A percentile compares a stretch with the other conserved stretches of the same genome.
These are phyloP conservation scores for Heimioporus sp. DNA, from an alignment of 768 basidiomycete genomes.

Conservation along the genomic window DNA sequence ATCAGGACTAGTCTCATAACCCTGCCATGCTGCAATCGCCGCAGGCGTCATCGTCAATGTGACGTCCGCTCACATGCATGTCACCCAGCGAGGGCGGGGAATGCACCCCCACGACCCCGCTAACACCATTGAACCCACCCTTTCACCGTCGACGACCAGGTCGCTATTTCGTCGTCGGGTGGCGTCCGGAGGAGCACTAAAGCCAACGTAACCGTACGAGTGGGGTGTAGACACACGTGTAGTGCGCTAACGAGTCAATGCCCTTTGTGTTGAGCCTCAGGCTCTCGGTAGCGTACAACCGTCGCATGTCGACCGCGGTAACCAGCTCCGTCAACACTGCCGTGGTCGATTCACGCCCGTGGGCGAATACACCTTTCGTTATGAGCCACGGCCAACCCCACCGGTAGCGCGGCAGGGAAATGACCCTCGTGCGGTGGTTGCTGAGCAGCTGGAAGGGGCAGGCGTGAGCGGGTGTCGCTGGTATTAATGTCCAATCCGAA, in stretches of 20 bases:
- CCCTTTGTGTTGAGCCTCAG: slow-evolving; percentile 11
- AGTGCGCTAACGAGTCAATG: slow-evolving; percentile 19
- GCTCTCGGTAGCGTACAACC: slow-evolving; percentile 8
- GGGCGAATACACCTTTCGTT: slow-evolving; percentile 30
- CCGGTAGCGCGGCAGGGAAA: slow-evolving; percentile 32
- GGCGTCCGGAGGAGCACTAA: slow-evolving; percentile 18
- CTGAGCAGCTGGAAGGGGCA: slow-evolving; percentile 25
- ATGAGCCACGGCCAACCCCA: slow-evolving; percentile 22
- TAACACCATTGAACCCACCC: slow-evolving; percentile 28
- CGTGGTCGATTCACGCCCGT: slow-evolving; percentile 29
- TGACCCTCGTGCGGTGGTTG: slow-evolving; percentile 30
- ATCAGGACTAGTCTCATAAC: slow-evolving; percentile 9
- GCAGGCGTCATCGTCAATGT: slow-evolving; percentile 11
- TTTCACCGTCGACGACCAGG: slow-evolving; percentile 22
- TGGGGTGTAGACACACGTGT: slow-evolving; percentile 31
- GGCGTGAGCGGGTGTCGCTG: slow-evolving; percentile 1
- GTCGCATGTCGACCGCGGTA: slow-evolving; percentile 19
- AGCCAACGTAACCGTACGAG: slow-evolving; percentile 13
- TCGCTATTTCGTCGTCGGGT: slow-evolving; percentile 8
- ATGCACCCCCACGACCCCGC: slow-evolving; percentile 22
- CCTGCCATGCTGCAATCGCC: slow-evolving; percentile 8
- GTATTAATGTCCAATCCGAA: slow-evolving; percentile 5
- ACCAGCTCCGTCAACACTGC: slow-evolving; percentile 9
- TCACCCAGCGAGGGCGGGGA: slow-evolving; percentile 19
- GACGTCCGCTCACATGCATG: slow-evolving; percentile 10